Base-by-base conservation (phyloP, 805 yeast species). In the Yamadazyma olivae region DNA sequence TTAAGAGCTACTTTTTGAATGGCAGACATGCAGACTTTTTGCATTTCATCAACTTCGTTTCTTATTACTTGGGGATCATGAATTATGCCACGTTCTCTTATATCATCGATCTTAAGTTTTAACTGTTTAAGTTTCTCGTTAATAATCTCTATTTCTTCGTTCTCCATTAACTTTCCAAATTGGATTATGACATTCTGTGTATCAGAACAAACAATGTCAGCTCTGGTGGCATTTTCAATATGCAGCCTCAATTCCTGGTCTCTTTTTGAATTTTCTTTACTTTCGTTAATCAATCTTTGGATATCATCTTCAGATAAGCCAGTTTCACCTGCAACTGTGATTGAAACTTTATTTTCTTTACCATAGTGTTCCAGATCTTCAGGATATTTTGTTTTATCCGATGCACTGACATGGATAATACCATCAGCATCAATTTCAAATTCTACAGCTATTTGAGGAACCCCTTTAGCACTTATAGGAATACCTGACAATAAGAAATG, bases 361-460 rank as follows among this genome's bases (percentile, higher is more conserved):
- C 70, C 73, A 36, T 46, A 53, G 38, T 58, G 48, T 17, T 57
- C 60, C 49, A 54, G 56, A 28, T 55, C 67, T 35, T 56, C 57
- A 0, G 66, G 61, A 38, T 65, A 64, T 14, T 59, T 59, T 0
- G 74, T 68, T 53, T 71, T 74, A 48, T 76, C 82, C n/a, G 69
- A 59, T 6, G 81, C 82, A 36, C 76, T 63, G 14, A 76, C 82
- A 39, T 72, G 74, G 47, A 76, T 67, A 38, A 76, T 76, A 30
- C 95, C 93, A 59, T 84, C 89, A 4, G 90, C 90, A 61, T 84
- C 91, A 39, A 84, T 79, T 51, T 79, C 87, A 53, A 84, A 84
- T 1, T 83, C 74, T 6, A 84, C 93, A 33, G 75, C 79, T 40
- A 84, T 79, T 55, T 84, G 91, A 10, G 93, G 90, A 25, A 75